phyloP scores from a whole-genome alignment of 352 stramenopile species.

The Lagenidium giganteum region DNA sequence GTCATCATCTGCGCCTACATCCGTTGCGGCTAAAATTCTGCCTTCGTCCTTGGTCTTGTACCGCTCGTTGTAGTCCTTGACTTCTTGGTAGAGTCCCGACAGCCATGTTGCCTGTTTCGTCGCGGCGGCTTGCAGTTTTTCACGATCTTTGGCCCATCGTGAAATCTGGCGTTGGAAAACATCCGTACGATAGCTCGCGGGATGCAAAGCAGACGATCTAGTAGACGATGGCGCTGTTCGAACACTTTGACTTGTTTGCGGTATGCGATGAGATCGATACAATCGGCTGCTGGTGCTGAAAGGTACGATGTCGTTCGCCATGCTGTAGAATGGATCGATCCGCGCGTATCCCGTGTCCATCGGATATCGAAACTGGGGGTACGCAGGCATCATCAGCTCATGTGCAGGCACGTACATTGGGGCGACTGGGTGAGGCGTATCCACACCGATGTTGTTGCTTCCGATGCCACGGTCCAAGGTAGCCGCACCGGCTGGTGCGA shows the following conservation, averaged over 20 bases:
- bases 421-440: background rate
- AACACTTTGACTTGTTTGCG: background rate
- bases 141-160: slow-evolving; percentile 38
- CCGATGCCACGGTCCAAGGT: too few relatives aligned
- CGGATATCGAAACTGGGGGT: too few relatives aligned
- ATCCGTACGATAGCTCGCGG: slow-evolving; percentile 4
- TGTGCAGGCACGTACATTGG: too few relatives aligned
- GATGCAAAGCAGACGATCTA: slow-evolving; percentile 6
- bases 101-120: slow-evolving; percentile 41
- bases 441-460: background rate
- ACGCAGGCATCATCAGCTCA: too few relatives aligned
- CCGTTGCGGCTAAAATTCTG: too few relatives aligned
- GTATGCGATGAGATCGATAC: slow-evolving; percentile 3
- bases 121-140: slow-evolving; percentile 41
- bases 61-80: too few relatives aligned
- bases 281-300: background rate
- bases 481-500: background rate
- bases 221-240: background rate
- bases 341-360: too few relatives aligned
- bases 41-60: too few relatives aligned
- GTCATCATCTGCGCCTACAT: too few relatives aligned
- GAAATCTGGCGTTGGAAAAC: slow-evolving; percentile 47
- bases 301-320: background rate
- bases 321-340: too few relatives aligned
- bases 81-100: too few relatives aligned